A percentile compares a stretch with the other conserved stretches of the same genome.
Conservation (phyloP, 805 yeast species). For the Metschnikowia amazonensis region DNA sequence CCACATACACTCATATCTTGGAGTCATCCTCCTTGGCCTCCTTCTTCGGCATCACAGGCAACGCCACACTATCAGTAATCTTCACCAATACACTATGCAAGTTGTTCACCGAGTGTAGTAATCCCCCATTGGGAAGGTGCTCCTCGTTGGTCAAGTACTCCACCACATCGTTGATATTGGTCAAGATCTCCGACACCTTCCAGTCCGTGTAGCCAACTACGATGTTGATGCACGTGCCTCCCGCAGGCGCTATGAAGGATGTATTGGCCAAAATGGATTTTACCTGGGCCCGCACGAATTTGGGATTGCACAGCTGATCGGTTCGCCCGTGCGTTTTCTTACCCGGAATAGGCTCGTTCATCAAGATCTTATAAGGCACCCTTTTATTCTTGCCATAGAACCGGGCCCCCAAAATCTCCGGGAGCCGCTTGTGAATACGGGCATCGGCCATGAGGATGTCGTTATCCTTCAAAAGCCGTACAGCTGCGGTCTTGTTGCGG, state of each 20-base stretch:
- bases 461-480: slow-evolving; percentile 52
- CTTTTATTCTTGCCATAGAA: slow-evolving; percentile 64
- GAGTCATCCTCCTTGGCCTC: too few relatives aligned
- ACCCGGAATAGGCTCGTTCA: slow-evolving; percentile 42
- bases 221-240: slow-evolving; percentile 58
- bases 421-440: slow-evolving; percentile 59
- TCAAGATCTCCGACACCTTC: slow-evolving; percentile 39
- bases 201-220: slow-evolving; percentile 56
- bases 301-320: slow-evolving; percentile 61
- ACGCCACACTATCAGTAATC: slow-evolving; percentile 61
- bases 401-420: slow-evolving; percentile 52
- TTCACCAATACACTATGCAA: slow-evolving; percentile 56
- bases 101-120: slow-evolving; percentile 42
- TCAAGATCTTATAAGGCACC: slow-evolving; percentile 64
- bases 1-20: too few relatives aligned
- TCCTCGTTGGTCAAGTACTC: slow-evolving; percentile 44
- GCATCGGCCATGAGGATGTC: slow-evolving; percentile 70
- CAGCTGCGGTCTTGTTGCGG: slow-evolving; percentile 41
- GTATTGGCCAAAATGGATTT: slow-evolving; percentile 62
- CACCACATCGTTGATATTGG: slow-evolving; percentile 51
- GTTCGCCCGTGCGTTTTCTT: slow-evolving; percentile 41
- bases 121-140: slow-evolving; percentile 56
- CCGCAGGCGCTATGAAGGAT: slow-evolving; percentile 52
- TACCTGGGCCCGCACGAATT: slow-evolving; percentile 60
- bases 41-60: slow-evolving; percentile 44